These are phyloP conservation scores for Termitomyces sp. DNA, from an alignment of 768 basidiomycete genomes.

Conservation along the genomic window DNA sequence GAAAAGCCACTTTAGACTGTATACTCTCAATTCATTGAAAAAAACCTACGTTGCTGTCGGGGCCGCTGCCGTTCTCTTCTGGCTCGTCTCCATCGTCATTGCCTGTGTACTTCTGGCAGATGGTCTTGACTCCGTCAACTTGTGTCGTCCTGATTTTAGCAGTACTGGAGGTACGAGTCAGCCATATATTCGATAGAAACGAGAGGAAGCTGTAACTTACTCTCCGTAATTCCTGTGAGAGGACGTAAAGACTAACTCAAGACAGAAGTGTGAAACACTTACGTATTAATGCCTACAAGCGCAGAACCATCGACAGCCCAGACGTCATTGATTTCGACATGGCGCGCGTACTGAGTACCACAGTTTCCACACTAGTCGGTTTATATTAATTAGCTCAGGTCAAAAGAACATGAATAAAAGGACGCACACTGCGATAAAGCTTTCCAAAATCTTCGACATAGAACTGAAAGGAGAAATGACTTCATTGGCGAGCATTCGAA, in stretches of 20 bases:
- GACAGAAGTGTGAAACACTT: neutral
- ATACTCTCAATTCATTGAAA: neutral
- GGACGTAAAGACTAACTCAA: neutral
- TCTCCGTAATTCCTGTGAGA: slow-evolving; percentile 27
- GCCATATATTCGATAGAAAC: neutral
- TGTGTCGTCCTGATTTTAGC: slow-evolving; percentile 27
- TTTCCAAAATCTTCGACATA: slow-evolving; percentile 35
- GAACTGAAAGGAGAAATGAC: slow-evolving; percentile 18
- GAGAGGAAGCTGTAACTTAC: slow-evolving; percentile 12
- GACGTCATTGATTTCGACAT: slow-evolving; percentile 25
- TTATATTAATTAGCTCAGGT: neutral
- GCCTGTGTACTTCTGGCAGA: slow-evolving; percentile 25
- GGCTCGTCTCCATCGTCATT: slow-evolving; percentile 27
- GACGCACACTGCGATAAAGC: slow-evolving; percentile 27
- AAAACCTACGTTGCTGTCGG: slow-evolving; percentile 23
- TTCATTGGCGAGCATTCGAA: neutral
- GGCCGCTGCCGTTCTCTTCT: slow-evolving; percentile 20
- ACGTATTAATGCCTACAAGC: slow-evolving; percentile 29
- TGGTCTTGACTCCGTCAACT: slow-evolving; percentile 20
- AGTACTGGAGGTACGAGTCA: slow-evolving; percentile 15
- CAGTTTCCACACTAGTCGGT: slow-evolving; percentile 25
- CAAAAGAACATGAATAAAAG: neutral
- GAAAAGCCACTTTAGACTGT: neutral
- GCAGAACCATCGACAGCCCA: slow-evolving; percentile 25
- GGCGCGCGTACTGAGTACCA: slow-evolving; percentile 23